Evolutionary conservation across 495 filamentous ascomycete species (phyloP), one percentile per base, ranked within the genome.

Genomic region (Aspergillus steynii): DNA sequence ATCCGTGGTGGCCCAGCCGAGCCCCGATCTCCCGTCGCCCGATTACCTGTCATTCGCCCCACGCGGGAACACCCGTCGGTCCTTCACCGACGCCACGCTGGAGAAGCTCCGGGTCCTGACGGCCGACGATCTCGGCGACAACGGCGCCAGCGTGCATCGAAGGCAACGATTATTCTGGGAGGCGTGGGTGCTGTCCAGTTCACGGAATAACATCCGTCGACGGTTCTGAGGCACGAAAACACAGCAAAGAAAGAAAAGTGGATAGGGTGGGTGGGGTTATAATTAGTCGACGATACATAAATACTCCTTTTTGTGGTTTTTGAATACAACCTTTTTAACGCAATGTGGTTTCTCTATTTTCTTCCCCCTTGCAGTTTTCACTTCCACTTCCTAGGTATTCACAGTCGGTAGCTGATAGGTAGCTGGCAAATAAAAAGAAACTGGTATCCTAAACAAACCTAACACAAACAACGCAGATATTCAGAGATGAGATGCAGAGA

Each of bases 131-230:
- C 66, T 90, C 12, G 82, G 80, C 4, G 88, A 91, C 61, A 79
- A 88, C 61, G 86, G 86, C 1, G 53, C 74, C 0, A 56, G 61
- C 46, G 85, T 89, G 1, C 72, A 64, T n/a, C 76, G 80, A 49
- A 65, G 74, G 3, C 82, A 88, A 64, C 75, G 82, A 53, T 80
- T 82, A 59, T 68, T 83, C 56, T 91, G 88, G 88, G 83, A 89
- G 71, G 77, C 80, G 50, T 91, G 88, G 88, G 86, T 82, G n/a
- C 64, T 80, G 28, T 63, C 75, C n/a, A 64, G 65, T 55, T 34
- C 49, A 12, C 51, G 63, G 20, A 54, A 59, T 59, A 53, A 12
- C 10, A 34, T 46, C 34, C 48, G 34, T 20, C 31, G 8, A 45
- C 48, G 47, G 28, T 29, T 53, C 3, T 49, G 29, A 12, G 20